Base-by-base conservation (phyloP, 257 asterid genomes). In the Knoxia roxburghii region DNA sequence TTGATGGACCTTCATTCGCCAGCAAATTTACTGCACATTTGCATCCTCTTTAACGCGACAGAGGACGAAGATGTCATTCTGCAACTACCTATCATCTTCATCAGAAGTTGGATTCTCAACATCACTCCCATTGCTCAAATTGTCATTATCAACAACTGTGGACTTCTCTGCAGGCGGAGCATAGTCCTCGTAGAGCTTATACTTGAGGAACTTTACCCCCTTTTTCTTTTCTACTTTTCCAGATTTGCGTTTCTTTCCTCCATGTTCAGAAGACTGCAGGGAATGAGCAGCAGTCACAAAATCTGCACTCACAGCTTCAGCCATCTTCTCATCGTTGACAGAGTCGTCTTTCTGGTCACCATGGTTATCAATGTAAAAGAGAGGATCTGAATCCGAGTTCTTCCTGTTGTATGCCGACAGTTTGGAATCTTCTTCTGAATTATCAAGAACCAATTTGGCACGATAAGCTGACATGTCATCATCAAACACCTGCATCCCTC, bases 401-500 rank as follows among this genome's bases (percentile, higher is more conserved):
- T 74, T 65, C 58, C 43, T 73, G 45, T 57, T 60, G 67, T 59
- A 37, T 35, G 64, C 74, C 56, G 70, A 68, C 71, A 73, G 81
- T 68, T 76, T 76, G 14, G 50, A 64, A 61, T 72, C 79, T 52
- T 86, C 91, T 51, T 70, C 73, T 30, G 71, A 59, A 63, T 64
- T 69, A 64, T 77, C 75, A 12, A 78, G 78, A 40, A 79, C 57
- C 60, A 77, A 67, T 71, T 79, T 81, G 63, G 69, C 77, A 26
- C 83, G 85, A 52, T 64, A 69, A 50, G 75, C 71, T 18, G 78
- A 76, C 80, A 80, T 69, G 61, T 77, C 82, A 55, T 79, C 80
- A 29, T 83, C 92, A 72, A 89, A 83, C 73, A 89, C 78, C 68
- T 78, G 81, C 56, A 81, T 49, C 70, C 95, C 95, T 64, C 72